Percentiles rank a stretch among this genome's conserved stretches.
Conservation (phyloP, 306 rosid species). For the Elaeagnus macrophylla region DNA sequence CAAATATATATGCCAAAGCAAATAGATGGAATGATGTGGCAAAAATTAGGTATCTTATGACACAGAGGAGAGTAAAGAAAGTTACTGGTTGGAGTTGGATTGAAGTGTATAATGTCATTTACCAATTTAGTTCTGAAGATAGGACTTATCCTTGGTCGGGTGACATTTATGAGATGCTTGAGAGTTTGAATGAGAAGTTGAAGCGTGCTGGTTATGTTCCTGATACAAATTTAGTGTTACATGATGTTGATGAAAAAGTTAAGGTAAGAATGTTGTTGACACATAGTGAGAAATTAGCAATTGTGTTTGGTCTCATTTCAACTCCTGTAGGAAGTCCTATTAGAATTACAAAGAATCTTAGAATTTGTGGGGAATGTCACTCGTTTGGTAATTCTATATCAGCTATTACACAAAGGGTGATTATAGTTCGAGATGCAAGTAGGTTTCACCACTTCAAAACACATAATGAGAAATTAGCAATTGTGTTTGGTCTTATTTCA, state of each 20-base stretch:
- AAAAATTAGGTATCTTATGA: slow-evolving; percentile 47
- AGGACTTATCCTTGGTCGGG: slow-evolving; percentile 51
- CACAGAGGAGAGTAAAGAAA: slow-evolving; percentile 53
- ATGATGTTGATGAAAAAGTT: slow-evolving; percentile 75
- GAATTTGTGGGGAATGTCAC: slow-evolving; percentile 84
- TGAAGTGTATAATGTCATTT: slow-evolving; percentile 43
- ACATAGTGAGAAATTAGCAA: slow-evolving; percentile 73
- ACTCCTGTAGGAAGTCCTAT: slow-evolving; percentile 37
- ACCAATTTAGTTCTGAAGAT: slow-evolving; percentile 56
- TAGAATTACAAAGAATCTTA: slow-evolving; percentile 66
- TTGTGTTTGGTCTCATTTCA: slow-evolving; percentile 60
- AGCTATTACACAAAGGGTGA: slow-evolving; percentile 34
- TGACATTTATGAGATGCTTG: slow-evolving; percentile 44
- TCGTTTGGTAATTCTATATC: slow-evolving; percentile 60
- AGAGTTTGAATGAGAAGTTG: slow-evolving; percentile 39
- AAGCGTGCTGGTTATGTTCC: slow-evolving; percentile 60
- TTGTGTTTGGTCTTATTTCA: slow-evolving; percentile 60
- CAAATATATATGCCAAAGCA: slow-evolving; percentile 70
- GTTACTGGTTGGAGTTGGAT: slow-evolving; percentile 72
- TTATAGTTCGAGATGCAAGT: slow-evolving; percentile 58
- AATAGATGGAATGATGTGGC: slow-evolving; percentile 66
- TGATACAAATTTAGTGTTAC: slow-evolving; percentile 52
- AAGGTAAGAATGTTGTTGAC: slow-evolving; percentile 50
- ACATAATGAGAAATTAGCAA: slow-evolving; percentile 73
- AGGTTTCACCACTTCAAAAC: slow-evolving; percentile 79